Evolutionary conservation across 2,329 filamentous ascomycete genomes (phyloP), one percentile per base, ranked within the genome.

Genomic region (Ophiosphaerella narmari): DNA sequence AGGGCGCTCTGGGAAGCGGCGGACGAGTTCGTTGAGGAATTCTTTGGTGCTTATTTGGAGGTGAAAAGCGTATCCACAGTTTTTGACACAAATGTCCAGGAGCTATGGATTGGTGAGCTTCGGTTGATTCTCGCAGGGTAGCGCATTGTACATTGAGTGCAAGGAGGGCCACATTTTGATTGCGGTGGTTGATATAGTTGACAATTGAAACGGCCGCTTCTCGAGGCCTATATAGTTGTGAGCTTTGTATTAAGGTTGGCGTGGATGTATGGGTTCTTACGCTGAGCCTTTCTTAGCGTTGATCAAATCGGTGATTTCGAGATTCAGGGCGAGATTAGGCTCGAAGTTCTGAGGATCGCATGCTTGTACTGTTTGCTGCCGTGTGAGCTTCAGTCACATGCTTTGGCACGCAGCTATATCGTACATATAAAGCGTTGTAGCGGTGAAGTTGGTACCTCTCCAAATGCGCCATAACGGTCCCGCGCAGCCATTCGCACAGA

Each of bases 71-170:
- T 99, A 99, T 65, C 94, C 94, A 82, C 94, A 99, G 78, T 99
- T 99, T 81, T 99, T 99, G 75, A 97, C 94, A 75, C 94, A 97
- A 57, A 97, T 97, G 74, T 99, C 94, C 71, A 99, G 89, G 61
- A 99, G 85, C 78, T 87, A 66, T 50, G 31, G 26, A 2, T 38
- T 40, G 44, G 70, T 73, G 46, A 73, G 65, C 55, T 52, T 45
- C 36, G 11, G 43, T 18, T 32, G 47, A 21, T 18, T 34, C 35
- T 40, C 42, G 57, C 43, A 43, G 55, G 59, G 54, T 45, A 47
- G 47, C 41, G 48, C 41, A 43, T 73, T 80, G 56, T 79, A 85
- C 82, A 66, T 81, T 87, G 68, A 97, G 82, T 52, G 94, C 93
- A 51, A 97, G 83, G 60, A 99, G 80, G 54, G 92, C 89, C 62